Percentiles rank a stretch among this genome's conserved stretches.
Evolutionary conservation across 305 asterid genomes (phyloP).

Genomic region (Fraxinus velutina): DNA sequence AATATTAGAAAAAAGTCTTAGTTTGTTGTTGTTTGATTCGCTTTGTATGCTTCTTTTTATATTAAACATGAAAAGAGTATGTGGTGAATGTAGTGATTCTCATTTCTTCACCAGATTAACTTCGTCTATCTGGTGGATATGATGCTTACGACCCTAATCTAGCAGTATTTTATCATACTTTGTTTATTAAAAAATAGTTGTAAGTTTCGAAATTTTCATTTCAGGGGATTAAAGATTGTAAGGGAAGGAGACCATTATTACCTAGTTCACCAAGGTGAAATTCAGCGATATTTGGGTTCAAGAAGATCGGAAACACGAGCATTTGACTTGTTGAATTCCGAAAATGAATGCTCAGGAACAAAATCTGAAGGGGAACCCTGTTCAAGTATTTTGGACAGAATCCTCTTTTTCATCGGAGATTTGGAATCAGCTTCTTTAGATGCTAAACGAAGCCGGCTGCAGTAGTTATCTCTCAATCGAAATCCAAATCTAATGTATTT

Average conservation of each 20-base stretch:
- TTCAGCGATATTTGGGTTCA: conserved; percentile 63
- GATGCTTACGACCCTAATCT: neutral
- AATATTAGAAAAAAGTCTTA: too few species aligned
- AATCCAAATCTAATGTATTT: neutral
- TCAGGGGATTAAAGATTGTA: conserved; percentile 78
- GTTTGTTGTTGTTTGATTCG: too few species aligned
- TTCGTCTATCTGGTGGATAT: neutral
- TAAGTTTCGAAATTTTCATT: neutral
- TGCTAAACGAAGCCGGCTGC: conserved; percentile 52
- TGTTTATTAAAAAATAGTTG: neutral
- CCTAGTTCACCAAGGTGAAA: conserved; percentile 67
- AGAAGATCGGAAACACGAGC: conserved; percentile 27
- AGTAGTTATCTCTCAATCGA: conserved; percentile 23
- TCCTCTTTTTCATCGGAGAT: conserved; percentile 75
- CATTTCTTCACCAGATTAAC: neutral
- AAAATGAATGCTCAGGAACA: neutral
- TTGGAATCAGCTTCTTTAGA: conserved; percentile 57
- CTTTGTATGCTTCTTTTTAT: neutral
- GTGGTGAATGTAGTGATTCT: neutral
- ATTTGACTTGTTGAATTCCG: conserved; percentile 1
- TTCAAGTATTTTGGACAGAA: conserved; percentile 54
- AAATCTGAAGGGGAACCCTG: conserved; percentile 33
- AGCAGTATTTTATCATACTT: neutral
- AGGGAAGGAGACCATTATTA: conserved; percentile 76
- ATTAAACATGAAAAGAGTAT: neutral